Conservation (phyloP, 177 flowering plant species). For the Vitis hybrid region DNA sequence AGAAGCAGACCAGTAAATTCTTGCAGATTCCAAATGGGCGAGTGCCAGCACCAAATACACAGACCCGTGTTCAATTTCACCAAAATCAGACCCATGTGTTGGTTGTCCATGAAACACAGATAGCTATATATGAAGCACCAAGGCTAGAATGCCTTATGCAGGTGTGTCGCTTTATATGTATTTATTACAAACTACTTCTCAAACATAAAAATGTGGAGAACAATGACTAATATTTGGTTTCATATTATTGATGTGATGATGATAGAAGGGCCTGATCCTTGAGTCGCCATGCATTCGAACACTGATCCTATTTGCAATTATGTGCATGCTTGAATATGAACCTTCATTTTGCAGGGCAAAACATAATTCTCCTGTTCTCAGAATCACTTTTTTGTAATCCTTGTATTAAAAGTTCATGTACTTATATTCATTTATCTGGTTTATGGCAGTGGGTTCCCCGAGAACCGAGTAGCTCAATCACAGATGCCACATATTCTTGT, state of each 20-base stretch:
- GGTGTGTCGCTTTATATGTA: constrained; percentile 32
- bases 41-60: constrained; percentile 49
- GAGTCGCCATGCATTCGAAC: no score
- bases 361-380: no score
- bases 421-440: constrained; percentile 39
- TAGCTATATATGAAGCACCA: constrained; percentile 82
- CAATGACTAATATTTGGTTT: no score
- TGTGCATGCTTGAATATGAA: no score
- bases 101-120: constrained; percentile 87
- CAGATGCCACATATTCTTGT: constrained; percentile 78
- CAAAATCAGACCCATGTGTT: constrained; percentile 77
- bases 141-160: constrained; percentile 79
- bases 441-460: constrained; percentile 61
- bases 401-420: constrained; percentile 3
- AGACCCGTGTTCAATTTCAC: constrained; percentile 94
- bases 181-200: no score
- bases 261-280: no score
- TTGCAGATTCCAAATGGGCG: constrained; percentile 77
- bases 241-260: no score
- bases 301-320: no score
- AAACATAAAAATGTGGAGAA: no score
- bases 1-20: constrained; percentile 56
- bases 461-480: constrained; percentile 67
- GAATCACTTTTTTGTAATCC: no score
- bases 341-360: no score